Evolutionary conservation across 2,329 filamentous ascomycete species (phyloP).

Genomic region (Cryphonectria japonica): DNA sequence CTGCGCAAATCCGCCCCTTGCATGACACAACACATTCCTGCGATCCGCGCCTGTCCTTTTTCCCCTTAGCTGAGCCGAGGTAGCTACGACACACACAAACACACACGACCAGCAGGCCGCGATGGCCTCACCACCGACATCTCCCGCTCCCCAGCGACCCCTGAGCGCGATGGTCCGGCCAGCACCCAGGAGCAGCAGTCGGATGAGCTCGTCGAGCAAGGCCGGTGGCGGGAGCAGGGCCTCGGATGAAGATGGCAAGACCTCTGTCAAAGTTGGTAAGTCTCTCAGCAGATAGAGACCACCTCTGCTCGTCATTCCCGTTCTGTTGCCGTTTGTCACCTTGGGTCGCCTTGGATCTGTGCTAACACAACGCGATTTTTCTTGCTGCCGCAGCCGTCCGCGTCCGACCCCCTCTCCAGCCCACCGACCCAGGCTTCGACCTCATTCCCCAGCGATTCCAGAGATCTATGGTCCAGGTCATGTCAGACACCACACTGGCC

Average conservation of each 20-base stretch:
- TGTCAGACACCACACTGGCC: slow-evolving; percentile 79
- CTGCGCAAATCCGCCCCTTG: slow-evolving; percentile 15
- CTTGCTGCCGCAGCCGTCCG: slow-evolving; percentile 72
- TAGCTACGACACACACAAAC: slow-evolving; percentile 15
- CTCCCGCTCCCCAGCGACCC: slow-evolving; percentile 70
- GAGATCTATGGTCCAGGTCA: slow-evolving; percentile 87
- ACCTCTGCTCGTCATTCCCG: background rate
- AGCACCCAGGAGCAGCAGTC: slow-evolving; percentile 75
- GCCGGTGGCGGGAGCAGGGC: slow-evolving; percentile 75
- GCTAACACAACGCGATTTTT: background rate
- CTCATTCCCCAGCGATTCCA: slow-evolving; percentile 96
- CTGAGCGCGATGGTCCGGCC: slow-evolving; percentile 81
- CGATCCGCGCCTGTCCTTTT: slow-evolving; percentile 12
- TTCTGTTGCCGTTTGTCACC: background rate
- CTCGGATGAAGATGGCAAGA: slow-evolving; percentile 88
- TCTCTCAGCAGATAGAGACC: slow-evolving; percentile 37
- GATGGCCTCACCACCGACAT: slow-evolving; percentile 75
- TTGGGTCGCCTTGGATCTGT: background rate
- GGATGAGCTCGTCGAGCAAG: slow-evolving; percentile 83
- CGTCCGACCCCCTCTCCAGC: slow-evolving; percentile 82
- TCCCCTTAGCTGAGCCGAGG: slow-evolving; percentile 26
- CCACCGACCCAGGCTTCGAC: slow-evolving; percentile 88
- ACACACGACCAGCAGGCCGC: slow-evolving; percentile 27
- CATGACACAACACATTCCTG: slow-evolving; percentile 16
- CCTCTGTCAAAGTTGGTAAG: slow-evolving; percentile 95